These are phyloP conservation scores for Trypanosoma mega DNA, from an alignment of 208 protist species.

Conservation along the genomic window DNA sequence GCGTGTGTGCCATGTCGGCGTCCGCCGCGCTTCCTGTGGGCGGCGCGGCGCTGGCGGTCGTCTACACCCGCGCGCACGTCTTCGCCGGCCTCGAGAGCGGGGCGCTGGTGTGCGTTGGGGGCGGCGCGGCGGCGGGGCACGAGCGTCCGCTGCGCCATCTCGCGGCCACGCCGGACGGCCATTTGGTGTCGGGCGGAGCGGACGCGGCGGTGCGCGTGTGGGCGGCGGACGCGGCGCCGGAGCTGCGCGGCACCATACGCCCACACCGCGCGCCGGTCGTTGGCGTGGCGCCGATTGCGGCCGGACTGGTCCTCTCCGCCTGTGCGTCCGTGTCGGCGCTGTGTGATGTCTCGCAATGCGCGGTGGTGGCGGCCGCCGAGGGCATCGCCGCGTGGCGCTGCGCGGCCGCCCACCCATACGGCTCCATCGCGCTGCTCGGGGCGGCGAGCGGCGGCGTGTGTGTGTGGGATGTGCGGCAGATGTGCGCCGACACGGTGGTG, in stretches of 20 bases:
- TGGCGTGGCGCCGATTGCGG: conserved; percentile 2
- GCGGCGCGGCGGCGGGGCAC: too few species aligned
- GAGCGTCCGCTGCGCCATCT: neutral
- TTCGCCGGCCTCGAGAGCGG: conserved; percentile 7
- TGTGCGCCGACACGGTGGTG: conserved; percentile 79
- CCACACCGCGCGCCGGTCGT: conserved; percentile 21
- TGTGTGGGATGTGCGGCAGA: conserved; percentile 91
- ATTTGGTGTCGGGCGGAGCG: conserved; percentile 95
- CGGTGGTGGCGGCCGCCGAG: neutral
- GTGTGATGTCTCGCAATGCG: conserved; percentile 27
- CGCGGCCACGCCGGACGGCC: conserved; percentile 9
- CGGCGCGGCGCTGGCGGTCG: conserved; percentile 13
- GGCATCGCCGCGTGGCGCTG: conserved; percentile 8
- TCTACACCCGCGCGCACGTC: conserved; percentile 12
- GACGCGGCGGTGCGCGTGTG: conserved; percentile 98
- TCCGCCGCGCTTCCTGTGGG: conserved; percentile 26
- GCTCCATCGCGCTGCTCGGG: conserved; percentile 53
- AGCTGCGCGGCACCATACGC: conserved; percentile 23
- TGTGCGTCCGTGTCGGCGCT: conserved; percentile 12
- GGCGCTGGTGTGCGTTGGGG: neutral
- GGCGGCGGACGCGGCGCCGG: conserved; percentile 35
- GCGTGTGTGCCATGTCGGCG: too few species aligned
- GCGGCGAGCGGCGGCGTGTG: conserved; percentile 47
- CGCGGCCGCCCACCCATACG: conserved; percentile 63
- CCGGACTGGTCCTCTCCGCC: conserved; percentile 14